Evolutionary conservation across 305 asterid species (phyloP).

Genomic region (Coffea humblotiana): DNA sequence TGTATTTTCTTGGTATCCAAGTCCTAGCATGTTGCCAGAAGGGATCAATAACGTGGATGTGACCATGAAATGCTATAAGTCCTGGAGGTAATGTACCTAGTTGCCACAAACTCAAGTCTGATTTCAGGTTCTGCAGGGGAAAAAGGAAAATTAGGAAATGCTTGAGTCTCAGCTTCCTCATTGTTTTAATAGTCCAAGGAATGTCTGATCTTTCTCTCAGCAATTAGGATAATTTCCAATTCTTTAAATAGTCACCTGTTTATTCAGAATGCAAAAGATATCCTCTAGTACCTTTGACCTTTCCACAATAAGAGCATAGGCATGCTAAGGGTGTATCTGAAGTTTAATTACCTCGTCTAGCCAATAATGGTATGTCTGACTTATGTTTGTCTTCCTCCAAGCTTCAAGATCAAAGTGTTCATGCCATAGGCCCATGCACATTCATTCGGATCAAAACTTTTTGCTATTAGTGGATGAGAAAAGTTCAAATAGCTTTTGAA

Average conservation of each 20-base stretch:
- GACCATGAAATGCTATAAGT: slow-evolving; percentile 84
- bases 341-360: slow-evolving; percentile 60
- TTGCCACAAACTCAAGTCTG: slow-evolving; percentile 96
- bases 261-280: not conserved
- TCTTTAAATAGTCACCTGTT: not conserved
- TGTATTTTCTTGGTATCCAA: slow-evolving; percentile 91
- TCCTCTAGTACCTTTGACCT: not conserved
- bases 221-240: not conserved
- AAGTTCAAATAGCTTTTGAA: slow-evolving; percentile 84
- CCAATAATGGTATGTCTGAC: slow-evolving; percentile 80
- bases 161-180: not conserved
- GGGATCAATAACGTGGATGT: slow-evolving; percentile 67
- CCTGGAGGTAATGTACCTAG: slow-evolving; percentile 96
- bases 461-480: slow-evolving; percentile 82
- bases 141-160: slow-evolving; percentile 20
- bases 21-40: slow-evolving; percentile 98
- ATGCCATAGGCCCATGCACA: slow-evolving; percentile 99
- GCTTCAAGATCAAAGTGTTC: slow-evolving; percentile 86
- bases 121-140: slow-evolving; percentile 73
- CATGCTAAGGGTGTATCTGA: not conserved
- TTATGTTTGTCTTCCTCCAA: slow-evolving; percentile 87
- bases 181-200: not conserved
- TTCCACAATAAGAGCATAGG: not conserved
- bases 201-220: not conserved
- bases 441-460: slow-evolving; percentile 68